A percentile compares a stretch with the other conserved stretches of the same genome.
Conservation (phyloP, 1,139 yeast genomes). For the Hemisphaericaspora lyxosophila region DNA sequence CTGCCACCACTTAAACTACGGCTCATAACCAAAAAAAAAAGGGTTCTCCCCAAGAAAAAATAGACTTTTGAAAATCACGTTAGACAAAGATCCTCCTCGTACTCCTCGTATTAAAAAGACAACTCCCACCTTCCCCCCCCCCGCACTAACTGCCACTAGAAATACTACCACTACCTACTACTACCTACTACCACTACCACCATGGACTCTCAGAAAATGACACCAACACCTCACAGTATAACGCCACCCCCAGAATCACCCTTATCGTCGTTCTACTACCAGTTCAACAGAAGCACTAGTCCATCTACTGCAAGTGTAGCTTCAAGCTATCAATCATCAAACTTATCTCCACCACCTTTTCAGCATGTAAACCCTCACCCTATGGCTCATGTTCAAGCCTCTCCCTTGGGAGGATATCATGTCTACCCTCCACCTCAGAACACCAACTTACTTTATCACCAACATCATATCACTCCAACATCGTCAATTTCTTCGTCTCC, state of each 20-base stretch:
- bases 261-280: constrained; percentile 6
- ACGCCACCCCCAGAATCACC: constrained; percentile 9
- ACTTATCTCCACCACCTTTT: constrained; percentile 5
- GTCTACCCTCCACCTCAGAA: constrained; percentile 2
- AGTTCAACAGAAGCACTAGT: constrained; percentile 1
- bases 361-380: constrained; percentile 3
- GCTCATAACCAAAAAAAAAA: background rate
- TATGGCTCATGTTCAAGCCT: constrained; percentile 1
- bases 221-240: constrained; percentile 5
- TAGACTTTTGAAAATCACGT: too few relatives aligned
- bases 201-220: constrained; percentile 7
- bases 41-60: background rate
- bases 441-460: background rate
- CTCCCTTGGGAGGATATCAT: constrained; percentile 6
- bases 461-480: constrained; percentile 6
- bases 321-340: constrained; percentile 6
- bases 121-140: background rate
- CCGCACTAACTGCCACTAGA: background rate
- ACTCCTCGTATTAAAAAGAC: background rate
- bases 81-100: too few relatives aligned
- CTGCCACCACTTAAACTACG: background rate
- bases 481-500: constrained; percentile 9
- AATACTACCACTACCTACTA: background rate
- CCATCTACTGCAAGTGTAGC: constrained; percentile 6
- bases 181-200: background rate